A percentile compares a stretch with the other conserved stretches of the same genome.
Evolutionary conservation across 352 stramenopile genomes (phyloP).

Genomic region (Saprolegnia diclina): DNA sequence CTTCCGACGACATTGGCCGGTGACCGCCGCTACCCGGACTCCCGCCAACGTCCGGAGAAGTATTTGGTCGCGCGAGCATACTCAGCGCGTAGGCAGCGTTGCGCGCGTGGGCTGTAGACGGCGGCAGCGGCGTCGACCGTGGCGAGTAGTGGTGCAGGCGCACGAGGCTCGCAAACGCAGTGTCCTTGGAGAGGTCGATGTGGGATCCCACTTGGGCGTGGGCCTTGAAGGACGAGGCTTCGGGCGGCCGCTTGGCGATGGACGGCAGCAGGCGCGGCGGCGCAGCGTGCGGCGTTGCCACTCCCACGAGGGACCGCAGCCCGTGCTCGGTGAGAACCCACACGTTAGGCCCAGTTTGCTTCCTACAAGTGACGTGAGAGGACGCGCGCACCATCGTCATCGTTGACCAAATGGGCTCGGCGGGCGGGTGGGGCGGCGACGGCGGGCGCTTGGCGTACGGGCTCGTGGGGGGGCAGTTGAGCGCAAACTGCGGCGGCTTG

Average conservation of each 20-base stretch:
- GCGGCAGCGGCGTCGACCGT: neutral
- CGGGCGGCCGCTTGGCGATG: neutral
- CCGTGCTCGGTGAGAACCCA: constrained; percentile 17
- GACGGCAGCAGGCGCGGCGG: neutral
- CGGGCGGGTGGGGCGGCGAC: neutral
- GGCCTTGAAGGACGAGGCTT: constrained; percentile 1
- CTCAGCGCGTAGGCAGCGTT: constrained; percentile 8
- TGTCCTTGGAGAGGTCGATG: constrained; percentile 10
- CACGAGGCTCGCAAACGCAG: constrained; percentile 1
- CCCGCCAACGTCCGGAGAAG: neutral
- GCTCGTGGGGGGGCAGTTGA: neutral
- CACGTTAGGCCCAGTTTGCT: neutral
- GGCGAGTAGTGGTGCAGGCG: constrained; percentile 18
- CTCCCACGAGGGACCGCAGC: neutral
- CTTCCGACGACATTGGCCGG: neutral
- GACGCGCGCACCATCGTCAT: too few species aligned
- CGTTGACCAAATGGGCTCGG: neutral
- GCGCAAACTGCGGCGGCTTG: constrained; percentile 8
- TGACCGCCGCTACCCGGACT: too few species aligned
- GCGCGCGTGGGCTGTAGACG: neutral
- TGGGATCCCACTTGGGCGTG: neutral
- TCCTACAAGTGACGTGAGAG: neutral
- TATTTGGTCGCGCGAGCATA: neutral
- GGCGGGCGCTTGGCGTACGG: neutral
- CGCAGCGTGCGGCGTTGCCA: neutral